These are phyloP conservation scores for Tetratostichococcus sp. DNA, from an alignment of 139 green algal species.

Conservation along the genomic window DNA sequence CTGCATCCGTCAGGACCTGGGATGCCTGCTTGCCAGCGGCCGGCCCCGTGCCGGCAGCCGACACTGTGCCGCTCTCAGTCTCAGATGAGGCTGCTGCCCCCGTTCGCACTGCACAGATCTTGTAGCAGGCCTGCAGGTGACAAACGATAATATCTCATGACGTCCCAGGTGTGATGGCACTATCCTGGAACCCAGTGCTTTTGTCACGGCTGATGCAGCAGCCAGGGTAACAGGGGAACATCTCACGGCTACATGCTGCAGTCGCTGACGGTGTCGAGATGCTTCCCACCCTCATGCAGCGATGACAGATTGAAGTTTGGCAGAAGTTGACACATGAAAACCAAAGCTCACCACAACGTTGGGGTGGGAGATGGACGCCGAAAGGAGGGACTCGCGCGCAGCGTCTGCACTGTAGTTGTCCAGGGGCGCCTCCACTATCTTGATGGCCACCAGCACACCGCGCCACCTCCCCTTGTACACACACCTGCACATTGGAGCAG, in stretches of 20 bases:
- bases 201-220: too few relatives aligned
- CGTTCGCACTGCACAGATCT: constrained; percentile 4
- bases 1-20: neutral
- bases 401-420: constrained; percentile 20
- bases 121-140: constrained; percentile 3
- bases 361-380: constrained; percentile 30
- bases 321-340: too few relatives aligned
- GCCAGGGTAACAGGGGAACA: too few relatives aligned
- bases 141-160: too few relatives aligned
- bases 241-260: too few relatives aligned
- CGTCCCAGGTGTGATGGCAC: too few relatives aligned
- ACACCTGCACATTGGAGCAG: too few relatives aligned
- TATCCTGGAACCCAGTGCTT: too few relatives aligned
- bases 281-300: too few relatives aligned
- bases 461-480: constrained; percentile 11
- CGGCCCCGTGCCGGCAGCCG: too few relatives aligned
- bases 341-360: constrained; percentile 1
- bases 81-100: too few relatives aligned
- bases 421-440: constrained; percentile 17
- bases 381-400: constrained; percentile 45
- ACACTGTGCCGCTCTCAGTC: neutral
- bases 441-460: constrained; percentile 19
- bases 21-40: neutral
- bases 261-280: too few relatives aligned
- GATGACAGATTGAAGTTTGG: neutral